Base-by-base conservation (phyloP, 768 basidiomycete genomes). In the Pisolithus marmoratus region DNA sequence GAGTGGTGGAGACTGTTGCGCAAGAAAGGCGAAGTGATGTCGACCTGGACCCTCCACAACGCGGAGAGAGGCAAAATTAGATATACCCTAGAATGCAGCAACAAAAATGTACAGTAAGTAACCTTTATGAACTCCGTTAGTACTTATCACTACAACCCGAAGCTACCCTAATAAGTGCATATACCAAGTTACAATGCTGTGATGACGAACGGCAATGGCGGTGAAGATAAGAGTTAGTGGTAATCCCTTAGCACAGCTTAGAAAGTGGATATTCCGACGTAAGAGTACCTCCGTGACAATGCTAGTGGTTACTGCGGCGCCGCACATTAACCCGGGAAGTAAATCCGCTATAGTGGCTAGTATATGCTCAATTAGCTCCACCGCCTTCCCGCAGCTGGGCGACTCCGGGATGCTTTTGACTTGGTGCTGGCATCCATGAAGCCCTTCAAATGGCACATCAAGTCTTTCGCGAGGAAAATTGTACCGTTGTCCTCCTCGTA, bases 401-500 rank as follows among this genome's bases (percentile, higher is more conserved):
- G 53, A 40, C 48, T 58, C 36, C 56, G 48, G 5, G 43, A 38
- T 44, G 50, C 51, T 37, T 55, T 55, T 8, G 57, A 17, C 54
- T 56, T 53, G 37, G 58, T 53, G 23, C 57, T 38, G 37, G 67
- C 56, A 37, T 71, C 59, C 50, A 70, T 27, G 15, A 68, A 65
- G 24, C 63, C 58, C 38, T 58, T 65, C 2, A 68, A 38, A 47
- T 56, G 64, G 6, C 48, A 50, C 60, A 70, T 59, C 24, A 64
- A 62, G 31, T 80, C 72, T 50, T 74, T 77, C 8, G 82, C 79
- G 22, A 84, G 69, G 55, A 82, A 83, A 12, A 83, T 81, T 4
- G 76, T 79, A 51, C 74, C 82, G 44, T 65, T 80, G 49, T 82
- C 82, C 54, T 79, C 76, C 51, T 84, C 82, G 51, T 83, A 83